Conservation (phyloP, 306 rosid genomes). For the Dicorynia guianensis region DNA sequence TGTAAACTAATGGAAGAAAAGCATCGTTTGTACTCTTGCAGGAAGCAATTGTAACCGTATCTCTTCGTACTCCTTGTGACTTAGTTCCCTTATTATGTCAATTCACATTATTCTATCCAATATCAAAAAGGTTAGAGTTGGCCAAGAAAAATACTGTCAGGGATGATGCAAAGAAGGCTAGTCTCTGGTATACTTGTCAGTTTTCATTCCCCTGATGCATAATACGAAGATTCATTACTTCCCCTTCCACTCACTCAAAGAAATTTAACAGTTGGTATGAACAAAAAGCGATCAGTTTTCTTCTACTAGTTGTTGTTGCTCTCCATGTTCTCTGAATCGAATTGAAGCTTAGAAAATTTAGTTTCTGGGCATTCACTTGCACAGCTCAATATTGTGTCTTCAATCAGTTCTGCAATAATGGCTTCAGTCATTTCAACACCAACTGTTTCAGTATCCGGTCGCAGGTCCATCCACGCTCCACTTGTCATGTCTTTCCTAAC, state of each 20-base stretch:
- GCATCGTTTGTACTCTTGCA: conserved; percentile 37
- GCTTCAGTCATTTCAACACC: conserved; percentile 75
- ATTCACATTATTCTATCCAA: conserved; percentile 30
- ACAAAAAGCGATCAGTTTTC: conserved; percentile 36
- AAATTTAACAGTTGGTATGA: conserved; percentile 30
- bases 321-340: conserved; percentile 42
- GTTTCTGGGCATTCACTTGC: conserved; percentile 42
- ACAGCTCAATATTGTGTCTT: conserved; percentile 68
- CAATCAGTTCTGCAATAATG: conserved; percentile 77
- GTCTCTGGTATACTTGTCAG: conserved; percentile 24
- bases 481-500: conserved; percentile 78
- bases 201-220: conserved; percentile 6
- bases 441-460: conserved; percentile 66
- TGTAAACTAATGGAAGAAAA: conserved; percentile 40
- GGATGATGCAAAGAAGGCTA: conserved; percentile 36
- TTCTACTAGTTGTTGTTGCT: conserved; percentile 48
- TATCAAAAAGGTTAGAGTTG: conserved; percentile 42
- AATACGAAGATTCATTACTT: conserved; percentile 15
- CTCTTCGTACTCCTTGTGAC: conserved; percentile 37
- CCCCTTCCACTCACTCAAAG: conserved; percentile 30
- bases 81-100: conserved; percentile 36
- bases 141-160: conserved; percentile 42
- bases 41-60: conserved; percentile 47
- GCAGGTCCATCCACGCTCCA: conserved; percentile 79
- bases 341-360: conserved; percentile 33